Evolutionary conservation across 495 filamentous ascomycete species (phyloP).

Genomic region (Trichoderma erinaceum): DNA sequence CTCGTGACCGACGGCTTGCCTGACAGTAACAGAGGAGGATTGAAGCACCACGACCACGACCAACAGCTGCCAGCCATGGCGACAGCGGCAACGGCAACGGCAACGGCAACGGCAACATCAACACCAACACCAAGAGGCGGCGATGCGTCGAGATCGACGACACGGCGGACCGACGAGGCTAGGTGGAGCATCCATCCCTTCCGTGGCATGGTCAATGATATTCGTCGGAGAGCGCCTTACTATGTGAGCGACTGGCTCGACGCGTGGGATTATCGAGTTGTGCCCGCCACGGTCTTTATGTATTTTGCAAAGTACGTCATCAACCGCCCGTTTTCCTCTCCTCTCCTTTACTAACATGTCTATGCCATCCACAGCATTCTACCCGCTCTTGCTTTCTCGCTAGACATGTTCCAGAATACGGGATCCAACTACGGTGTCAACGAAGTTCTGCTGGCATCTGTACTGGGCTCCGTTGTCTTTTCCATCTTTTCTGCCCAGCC

Average conservation of each 20-base stretch:
- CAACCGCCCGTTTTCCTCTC: slow-evolving; percentile 3
- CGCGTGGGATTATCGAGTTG: slow-evolving; percentile 78
- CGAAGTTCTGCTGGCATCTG: slow-evolving; percentile 73
- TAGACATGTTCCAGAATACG: slow-evolving; percentile 82
- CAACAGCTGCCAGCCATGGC: background rate
- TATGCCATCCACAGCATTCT: slow-evolving; percentile 52
- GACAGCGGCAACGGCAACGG: background rate
- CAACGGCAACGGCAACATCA: background rate
- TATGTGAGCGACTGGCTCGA: slow-evolving; percentile 76
- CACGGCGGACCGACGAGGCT: slow-evolving; percentile 6
- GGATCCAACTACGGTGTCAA: slow-evolving; percentile 76
- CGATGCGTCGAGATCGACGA: background rate
- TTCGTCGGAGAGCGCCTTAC: slow-evolving; percentile 64
- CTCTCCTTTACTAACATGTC: slow-evolving; percentile 16
- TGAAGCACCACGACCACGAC: background rate
- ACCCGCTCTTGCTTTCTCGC: slow-evolving; percentile 73
- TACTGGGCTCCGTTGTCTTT: slow-evolving; percentile 72
- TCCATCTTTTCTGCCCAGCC: slow-evolving; percentile 70
- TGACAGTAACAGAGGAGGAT: background rate
- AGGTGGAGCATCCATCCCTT: slow-evolving; percentile 60
- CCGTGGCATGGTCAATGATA: slow-evolving; percentile 68
- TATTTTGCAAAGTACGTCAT: slow-evolving; percentile 75
- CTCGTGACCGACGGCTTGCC: background rate
- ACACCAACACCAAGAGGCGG: background rate
- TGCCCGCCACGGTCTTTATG: slow-evolving; percentile 81